Conservation (phyloP, 768 basidiomycete genomes). For the Tylopilus sp. region DNA sequence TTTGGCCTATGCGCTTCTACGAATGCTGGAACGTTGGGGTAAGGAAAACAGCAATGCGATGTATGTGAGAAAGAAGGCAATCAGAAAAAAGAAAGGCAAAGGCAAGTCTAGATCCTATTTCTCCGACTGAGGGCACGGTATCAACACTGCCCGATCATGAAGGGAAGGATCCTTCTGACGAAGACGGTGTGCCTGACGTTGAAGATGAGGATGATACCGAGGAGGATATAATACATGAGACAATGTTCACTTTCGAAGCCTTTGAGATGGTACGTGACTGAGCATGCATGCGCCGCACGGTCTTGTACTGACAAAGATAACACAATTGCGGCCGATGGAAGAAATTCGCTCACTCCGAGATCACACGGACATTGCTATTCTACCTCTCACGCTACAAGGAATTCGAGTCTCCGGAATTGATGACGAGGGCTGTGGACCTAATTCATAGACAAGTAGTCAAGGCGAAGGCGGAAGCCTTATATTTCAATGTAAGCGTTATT, state of each 20-base stretch:
- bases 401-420: constrained; percentile 68
- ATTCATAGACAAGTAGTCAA: constrained; percentile 89
- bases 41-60: constrained; percentile 63
- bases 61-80: constrained; percentile 66
- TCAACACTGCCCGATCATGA: constrained; percentile 10
- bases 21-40: constrained; percentile 86
- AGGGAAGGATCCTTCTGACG: constrained; percentile 43
- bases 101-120: constrained; percentile 36
- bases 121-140: constrained; percentile 12
- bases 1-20: constrained; percentile 79
- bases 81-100: constrained; percentile 50
- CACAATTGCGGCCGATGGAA: constrained; percentile 33
- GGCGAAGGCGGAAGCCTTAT: constrained; percentile 90
- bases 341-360: constrained; percentile 88
- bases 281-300: constrained; percentile 15
- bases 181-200: constrained; percentile 64
- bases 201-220: constrained; percentile 60
- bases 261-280: constrained; percentile 72
- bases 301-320: constrained; percentile 18
- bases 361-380: constrained; percentile 77
- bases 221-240: constrained; percentile 72
- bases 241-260: constrained; percentile 86
- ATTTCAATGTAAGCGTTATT: constrained; percentile 74
- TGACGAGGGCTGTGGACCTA: constrained; percentile 86
- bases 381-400: constrained; percentile 86